phyloP scores from a whole-genome alignment of 1,139 yeast genomes.

The Trichomonascaceae sp. region DNA sequence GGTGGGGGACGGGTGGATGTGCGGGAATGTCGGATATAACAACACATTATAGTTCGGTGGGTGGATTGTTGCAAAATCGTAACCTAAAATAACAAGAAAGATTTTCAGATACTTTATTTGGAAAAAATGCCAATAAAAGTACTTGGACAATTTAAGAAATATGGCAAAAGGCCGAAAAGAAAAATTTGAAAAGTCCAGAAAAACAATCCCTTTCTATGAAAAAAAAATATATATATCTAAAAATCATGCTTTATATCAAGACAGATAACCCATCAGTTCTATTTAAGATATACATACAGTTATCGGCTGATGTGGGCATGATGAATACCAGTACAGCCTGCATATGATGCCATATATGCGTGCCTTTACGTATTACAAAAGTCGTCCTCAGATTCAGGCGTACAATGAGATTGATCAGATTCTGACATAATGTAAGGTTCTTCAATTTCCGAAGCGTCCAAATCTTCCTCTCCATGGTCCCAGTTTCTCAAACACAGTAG shows the following conservation, averaged over 20 bases:
- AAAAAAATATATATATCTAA: not conserved
- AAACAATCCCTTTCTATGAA: too few relatives aligned
- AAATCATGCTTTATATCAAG: not conserved
- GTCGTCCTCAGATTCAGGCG: not conserved
- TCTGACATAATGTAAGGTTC: not conserved
- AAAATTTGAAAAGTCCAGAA: too few relatives aligned
- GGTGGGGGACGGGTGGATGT: not conserved
- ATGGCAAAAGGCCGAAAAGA: not conserved
- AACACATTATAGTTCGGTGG: not conserved
- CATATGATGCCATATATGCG: not conserved
- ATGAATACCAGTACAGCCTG: not conserved
- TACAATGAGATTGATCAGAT: too few relatives aligned
- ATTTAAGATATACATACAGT: not conserved
- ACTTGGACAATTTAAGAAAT: not conserved
- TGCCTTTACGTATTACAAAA: not conserved
- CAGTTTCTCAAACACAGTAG: not conserved
- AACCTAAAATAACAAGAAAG: not conserved
- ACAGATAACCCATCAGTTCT: too few relatives aligned
- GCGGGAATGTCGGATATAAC: not conserved
- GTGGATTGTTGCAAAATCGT: not conserved
- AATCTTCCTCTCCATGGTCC: not conserved
- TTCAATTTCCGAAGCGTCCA: too few relatives aligned
- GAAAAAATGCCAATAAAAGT: not conserved
- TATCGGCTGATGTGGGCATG: not conserved
- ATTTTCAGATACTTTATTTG: not conserved